Base-by-base conservation (phyloP, 164 flowering plant species). In the Vitis rupestris region DNA sequence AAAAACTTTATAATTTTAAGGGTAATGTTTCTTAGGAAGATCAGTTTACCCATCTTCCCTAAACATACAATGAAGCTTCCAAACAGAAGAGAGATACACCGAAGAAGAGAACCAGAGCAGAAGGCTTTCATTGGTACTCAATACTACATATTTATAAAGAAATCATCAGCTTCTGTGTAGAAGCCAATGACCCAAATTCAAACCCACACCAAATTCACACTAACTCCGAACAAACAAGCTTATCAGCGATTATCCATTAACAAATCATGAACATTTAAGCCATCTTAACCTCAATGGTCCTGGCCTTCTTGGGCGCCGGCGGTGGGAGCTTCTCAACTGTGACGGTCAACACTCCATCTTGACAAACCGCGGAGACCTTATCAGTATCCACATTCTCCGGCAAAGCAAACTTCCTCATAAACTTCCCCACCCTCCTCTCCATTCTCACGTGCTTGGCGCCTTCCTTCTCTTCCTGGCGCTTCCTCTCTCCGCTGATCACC, bases 221-320 rank as follows among this genome's bases (percentile, higher is more conserved):
- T 23, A 23, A 23, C 27, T 1, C 27, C 27, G 27, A 23, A 1
- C 27, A 23, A 23, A 23, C 27, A 23, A 23, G 2, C 27, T 23
- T 23, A 23, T 23, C 27, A 23, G 27, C 27, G 0, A 8, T 13
- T 4, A 27, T 0, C 4, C 17, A 61, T 2, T 23, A 23, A 23
- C 0, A 23, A 23, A 9, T 4, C 17, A n/a, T 10, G n/a, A 3
- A 67, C 12, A 23, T 27, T 69, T 66, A 77, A 57, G 73, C 88
- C 50, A 85, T 61, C 78, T 84, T 78, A 27, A 89, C 90, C 70
- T 86, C 83, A 56, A 89, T 74, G 2, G 79, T 79, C 84, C 74
- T 86, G 5, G 90, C 83, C 81, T 86, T 85, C 90, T 87, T 89
- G 9, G 91, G 87, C 81, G 82, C 86, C 19, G 90, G 91, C 19